These are phyloP conservation scores for Citropsis articulata DNA, from an alignment of 345 rosid species.

Conservation along the genomic window DNA sequence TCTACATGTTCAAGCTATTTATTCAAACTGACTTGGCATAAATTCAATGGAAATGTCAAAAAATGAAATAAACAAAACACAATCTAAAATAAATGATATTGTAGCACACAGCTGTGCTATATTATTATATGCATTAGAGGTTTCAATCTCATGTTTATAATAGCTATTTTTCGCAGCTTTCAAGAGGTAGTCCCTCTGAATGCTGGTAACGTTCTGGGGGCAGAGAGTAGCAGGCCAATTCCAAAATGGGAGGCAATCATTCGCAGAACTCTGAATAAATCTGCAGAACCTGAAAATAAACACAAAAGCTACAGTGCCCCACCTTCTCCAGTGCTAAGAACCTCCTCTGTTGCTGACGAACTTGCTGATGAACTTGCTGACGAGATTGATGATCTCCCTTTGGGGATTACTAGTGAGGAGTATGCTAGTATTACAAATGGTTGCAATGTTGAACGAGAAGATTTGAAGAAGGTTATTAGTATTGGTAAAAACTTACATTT, in stretches of 20 bases:
- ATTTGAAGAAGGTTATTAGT: constrained; percentile 23
- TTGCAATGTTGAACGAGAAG: constrained; percentile 24
- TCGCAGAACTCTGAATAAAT: constrained; percentile 82
- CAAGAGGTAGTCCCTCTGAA: constrained; percentile 97
- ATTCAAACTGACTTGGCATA: not conserved
- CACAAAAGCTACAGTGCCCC: constrained; percentile 82
- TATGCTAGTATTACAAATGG: constrained; percentile 22
- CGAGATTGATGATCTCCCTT: constrained; percentile 38
- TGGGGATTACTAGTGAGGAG: constrained; percentile 43
- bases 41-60: not conserved
- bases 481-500: constrained; percentile 33
- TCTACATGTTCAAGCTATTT: not conserved
- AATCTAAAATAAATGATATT: not conserved
- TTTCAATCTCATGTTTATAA: not conserved
- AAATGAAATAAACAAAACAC: not conserved
- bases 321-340: constrained; percentile 76
- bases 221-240: constrained; percentile 86
- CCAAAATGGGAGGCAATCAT: constrained; percentile 89
- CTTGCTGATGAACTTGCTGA: constrained; percentile 66
- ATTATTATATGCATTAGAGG: not conserved
- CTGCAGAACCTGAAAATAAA: constrained; percentile 45
- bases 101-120: not conserved
- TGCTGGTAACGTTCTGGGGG: constrained; percentile 94
- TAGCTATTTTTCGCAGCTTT: constrained; percentile 43
- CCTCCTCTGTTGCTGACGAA: constrained; percentile 69